phyloP scores from a whole-genome alignment of 1,284 basidiomycete species.

The Fistulinella cinereoalba region DNA sequence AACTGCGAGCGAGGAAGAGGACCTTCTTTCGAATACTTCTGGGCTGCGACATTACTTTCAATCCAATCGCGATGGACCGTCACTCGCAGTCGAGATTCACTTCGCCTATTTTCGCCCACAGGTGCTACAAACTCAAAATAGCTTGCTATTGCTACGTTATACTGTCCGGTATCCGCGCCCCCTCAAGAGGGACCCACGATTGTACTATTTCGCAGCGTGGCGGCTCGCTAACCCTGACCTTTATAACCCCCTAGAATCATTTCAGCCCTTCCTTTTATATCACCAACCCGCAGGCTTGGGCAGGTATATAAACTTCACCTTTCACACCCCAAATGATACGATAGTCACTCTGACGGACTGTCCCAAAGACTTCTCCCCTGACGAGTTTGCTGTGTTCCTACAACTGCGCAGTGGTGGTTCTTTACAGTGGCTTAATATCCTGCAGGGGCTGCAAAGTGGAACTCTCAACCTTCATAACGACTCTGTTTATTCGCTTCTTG shows the following conservation, averaged over 20 bases:
- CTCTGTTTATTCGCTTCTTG: background rate
- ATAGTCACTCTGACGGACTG: background rate
- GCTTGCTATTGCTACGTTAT: too few species aligned
- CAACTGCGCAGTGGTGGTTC: background rate
- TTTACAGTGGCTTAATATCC: background rate
- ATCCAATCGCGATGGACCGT: too few species aligned
- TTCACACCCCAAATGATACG: background rate
- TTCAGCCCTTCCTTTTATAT: too few species aligned
- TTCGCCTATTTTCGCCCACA: too few species aligned
- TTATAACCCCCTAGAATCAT: too few species aligned
- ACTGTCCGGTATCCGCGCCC: too few species aligned
- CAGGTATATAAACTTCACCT: background rate
- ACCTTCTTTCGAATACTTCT: background rate
- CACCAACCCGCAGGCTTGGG: too few species aligned
- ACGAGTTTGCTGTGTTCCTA: background rate
- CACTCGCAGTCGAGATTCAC: too few species aligned
- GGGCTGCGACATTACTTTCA: constrained; percentile 1
- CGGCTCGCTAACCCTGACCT: too few species aligned
- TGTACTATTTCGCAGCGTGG: too few species aligned
- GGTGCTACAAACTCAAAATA: too few species aligned
- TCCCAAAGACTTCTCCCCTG: background rate
- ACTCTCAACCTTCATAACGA: background rate
- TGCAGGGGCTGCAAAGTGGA: background rate
- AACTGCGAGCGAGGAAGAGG: background rate
- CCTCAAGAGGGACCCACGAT: too few species aligned